A percentile compares a stretch with the other conserved stretches of the same genome.
Conservation (phyloP, 805 yeast genomes). For the Candida succiphila region DNA sequence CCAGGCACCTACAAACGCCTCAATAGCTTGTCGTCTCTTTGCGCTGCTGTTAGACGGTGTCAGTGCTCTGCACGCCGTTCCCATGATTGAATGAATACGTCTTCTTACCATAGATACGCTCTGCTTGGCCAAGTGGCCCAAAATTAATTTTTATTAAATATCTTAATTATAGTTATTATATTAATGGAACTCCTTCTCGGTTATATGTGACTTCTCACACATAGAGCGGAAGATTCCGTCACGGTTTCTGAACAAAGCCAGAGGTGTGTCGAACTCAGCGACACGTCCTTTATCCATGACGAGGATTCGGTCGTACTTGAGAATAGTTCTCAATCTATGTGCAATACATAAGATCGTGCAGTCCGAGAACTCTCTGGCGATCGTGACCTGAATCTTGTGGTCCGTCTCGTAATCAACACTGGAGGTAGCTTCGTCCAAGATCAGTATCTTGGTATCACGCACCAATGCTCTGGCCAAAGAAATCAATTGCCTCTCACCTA, state of each 20-base stretch:
- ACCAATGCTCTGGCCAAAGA: constrained; percentile 81
- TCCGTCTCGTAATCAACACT: constrained; percentile 85
- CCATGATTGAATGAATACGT: no score
- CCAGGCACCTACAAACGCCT: no score
- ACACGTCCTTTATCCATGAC: constrained; percentile 51
- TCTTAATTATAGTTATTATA: no score
- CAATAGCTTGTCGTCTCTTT: no score
- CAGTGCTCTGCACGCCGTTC: no score
- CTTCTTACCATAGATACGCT: no score
- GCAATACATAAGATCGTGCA: constrained; percentile 85
- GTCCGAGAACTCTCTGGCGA: constrained; percentile 50
- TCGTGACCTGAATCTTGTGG: constrained; percentile 67
- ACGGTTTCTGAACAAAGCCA: constrained; percentile 28
- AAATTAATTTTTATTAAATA: no score
- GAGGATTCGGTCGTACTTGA: constrained; percentile 46
- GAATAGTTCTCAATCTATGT: constrained; percentile 64
- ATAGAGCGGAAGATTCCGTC: constrained; percentile 40
- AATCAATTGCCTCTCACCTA: constrained; percentile 70
- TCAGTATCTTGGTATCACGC: constrained; percentile 62
- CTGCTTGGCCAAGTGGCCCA: no score
- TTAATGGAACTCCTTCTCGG: constrained; percentile 29
- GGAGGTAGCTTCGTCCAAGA: constrained; percentile 78
- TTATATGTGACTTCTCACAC: constrained; percentile 39
- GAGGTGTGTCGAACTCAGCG: constrained; percentile 46
- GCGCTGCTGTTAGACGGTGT: no score